Conservation (phyloP, 1,284 basidiomycete species). For the Ganoderma lucidum region DNA sequence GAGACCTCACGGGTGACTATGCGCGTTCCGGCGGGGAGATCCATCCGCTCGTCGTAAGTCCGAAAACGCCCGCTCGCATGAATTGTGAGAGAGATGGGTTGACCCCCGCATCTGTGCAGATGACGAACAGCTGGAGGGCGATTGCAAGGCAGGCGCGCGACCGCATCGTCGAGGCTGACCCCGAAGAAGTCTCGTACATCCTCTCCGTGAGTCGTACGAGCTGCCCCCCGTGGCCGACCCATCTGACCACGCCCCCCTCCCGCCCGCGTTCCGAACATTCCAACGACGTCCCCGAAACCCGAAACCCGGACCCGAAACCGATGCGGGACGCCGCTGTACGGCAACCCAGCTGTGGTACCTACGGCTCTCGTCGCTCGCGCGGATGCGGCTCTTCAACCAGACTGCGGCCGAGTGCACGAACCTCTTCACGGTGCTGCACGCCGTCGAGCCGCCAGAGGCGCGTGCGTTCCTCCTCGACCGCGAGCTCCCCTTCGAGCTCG, state of each 20-base stretch:
- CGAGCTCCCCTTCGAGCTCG: slow-evolving; percentile 80
- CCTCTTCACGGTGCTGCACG: slow-evolving; percentile 75
- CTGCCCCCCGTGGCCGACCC: not conserved
- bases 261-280: not conserved
- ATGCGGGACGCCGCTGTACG: not conserved
- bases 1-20: slow-evolving; percentile 80
- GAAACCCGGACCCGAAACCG: not conserved
- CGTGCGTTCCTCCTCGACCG: slow-evolving; percentile 63
- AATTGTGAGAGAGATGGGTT: slow-evolving; percentile 10
- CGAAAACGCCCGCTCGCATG: not conserved
- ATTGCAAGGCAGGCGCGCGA: slow-evolving; percentile 82
- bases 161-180: slow-evolving; percentile 70
- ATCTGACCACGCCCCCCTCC: not conserved
- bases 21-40: slow-evolving; percentile 62
- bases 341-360: slow-evolving; percentile 77
- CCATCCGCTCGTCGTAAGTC: slow-evolving; percentile 77
- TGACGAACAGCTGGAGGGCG: slow-evolving; percentile 85
- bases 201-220: slow-evolving; percentile 61
- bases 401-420: slow-evolving; percentile 81
- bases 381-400: slow-evolving; percentile 83
- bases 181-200: slow-evolving; percentile 69
- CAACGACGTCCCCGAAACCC: not conserved
- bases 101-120: slow-evolving; percentile 50
- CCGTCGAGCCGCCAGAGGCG: slow-evolving; percentile 58
- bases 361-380: slow-evolving; percentile 77